phyloP scores from a whole-genome alignment of 768 basidiomycete species.

The Amanita fuliginea region DNA sequence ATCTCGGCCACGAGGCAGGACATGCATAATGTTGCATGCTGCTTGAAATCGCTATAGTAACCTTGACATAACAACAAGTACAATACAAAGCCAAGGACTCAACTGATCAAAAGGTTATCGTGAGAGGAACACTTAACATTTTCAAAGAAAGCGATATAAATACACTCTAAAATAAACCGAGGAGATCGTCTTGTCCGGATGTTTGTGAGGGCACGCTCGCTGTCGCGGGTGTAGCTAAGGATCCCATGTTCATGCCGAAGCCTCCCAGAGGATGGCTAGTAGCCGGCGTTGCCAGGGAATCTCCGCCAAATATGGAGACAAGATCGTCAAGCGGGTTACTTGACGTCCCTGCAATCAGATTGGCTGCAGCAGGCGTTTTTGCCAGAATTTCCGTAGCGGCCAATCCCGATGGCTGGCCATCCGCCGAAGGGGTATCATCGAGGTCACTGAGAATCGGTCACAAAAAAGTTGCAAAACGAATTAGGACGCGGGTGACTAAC shows the following conservation, averaged over 20 bases:
- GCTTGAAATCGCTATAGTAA: not conserved
- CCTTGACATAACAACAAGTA: not conserved
- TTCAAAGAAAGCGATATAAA: not conserved
- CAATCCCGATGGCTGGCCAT: constrained; percentile 62
- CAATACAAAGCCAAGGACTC: no score
- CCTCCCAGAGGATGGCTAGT: constrained; percentile 9
- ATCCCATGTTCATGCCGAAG: constrained; percentile 14
- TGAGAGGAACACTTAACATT: not conserved
- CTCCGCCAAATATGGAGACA: constrained; percentile 78
- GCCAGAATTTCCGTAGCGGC: constrained; percentile 69
- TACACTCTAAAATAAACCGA: constrained; percentile 35
- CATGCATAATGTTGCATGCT: not conserved
- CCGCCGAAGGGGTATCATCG: constrained; percentile 55
- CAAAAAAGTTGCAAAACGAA: not conserved
- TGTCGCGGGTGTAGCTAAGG: constrained; percentile 16
- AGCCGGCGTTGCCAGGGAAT: constrained; percentile 6
- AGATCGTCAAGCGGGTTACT: constrained; percentile 88
- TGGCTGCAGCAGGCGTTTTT: constrained; percentile 63
- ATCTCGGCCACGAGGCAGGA: not conserved
- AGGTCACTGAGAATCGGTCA: constrained; percentile 46
- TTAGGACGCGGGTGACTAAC: constrained; percentile 18
- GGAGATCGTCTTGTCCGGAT: constrained; percentile 31
- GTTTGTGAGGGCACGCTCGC: constrained; percentile 12
- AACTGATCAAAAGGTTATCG: no score
- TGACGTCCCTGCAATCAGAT: constrained; percentile 67